Conservation (phyloP, 495 filamentous ascomycete genomes). For the Penicillium canariense region DNA sequence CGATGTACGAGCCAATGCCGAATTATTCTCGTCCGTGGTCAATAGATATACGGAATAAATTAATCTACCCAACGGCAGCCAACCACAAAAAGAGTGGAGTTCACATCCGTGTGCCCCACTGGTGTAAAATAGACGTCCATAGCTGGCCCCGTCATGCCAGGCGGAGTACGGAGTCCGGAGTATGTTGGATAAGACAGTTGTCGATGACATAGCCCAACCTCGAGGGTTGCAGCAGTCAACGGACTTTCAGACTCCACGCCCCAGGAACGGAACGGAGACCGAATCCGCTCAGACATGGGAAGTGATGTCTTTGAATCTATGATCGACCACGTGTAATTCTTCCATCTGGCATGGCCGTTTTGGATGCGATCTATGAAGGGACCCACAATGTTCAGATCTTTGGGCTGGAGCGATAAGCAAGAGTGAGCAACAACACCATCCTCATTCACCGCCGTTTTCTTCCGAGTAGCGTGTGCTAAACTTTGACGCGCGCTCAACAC, state of each 20-base stretch:
- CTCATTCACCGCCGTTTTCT: background rate
- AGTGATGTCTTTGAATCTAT: background rate
- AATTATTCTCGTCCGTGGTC: background rate
- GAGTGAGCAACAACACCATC: no score
- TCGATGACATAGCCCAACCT: no score
- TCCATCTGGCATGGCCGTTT: background rate
- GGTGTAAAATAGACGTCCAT: background rate
- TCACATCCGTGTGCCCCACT: background rate
- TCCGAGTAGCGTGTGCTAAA: background rate
- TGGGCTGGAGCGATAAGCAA: background rate
- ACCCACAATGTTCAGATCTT: background rate
- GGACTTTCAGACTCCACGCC: background rate
- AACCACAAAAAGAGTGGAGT: background rate
- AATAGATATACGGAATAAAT: background rate
- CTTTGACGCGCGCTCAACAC: background rate
- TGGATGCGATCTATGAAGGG: background rate
- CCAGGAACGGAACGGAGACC: background rate
- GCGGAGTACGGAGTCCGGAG: background rate
- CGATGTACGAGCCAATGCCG: background rate
- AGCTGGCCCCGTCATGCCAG: background rate
- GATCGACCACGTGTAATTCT: background rate
- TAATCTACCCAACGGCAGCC: background rate
- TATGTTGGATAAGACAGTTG: background rate
- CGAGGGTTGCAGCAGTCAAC: background rate
- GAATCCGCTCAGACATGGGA: background rate